Evolutionary conservation across 495 filamentous ascomycete species (phyloP), one percentile per base, ranked within the genome.

Genomic region (Emericellopsis terricola): DNA sequence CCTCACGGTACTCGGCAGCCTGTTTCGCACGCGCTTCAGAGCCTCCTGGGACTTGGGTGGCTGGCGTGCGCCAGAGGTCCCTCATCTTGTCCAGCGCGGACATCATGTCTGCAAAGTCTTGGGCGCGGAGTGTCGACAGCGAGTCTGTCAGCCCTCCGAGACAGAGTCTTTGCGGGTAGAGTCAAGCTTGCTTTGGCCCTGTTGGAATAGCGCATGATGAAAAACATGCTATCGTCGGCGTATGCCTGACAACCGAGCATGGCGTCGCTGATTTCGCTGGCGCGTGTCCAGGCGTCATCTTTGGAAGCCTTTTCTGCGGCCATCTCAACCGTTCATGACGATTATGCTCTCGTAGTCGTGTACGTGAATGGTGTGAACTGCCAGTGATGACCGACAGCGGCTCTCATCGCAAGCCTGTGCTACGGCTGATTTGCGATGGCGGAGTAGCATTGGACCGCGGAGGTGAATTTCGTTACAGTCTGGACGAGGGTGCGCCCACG

Each of bases 141-240:
- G 23, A 26, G 6, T 26, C 23, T 11, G n/a, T n/a, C n/a, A n/a
- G n/a, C n/a, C n/a, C n/a, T n/a, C n/a, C n/a, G n/a, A n/a, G n/a
- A n/a, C n/a, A n/a, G n/a, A n/a, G n/a, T n/a, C n/a, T n/a, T n/a
- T n/a, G n/a, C 23, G 23, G 11, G 23, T 26, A 26, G 6, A 11
- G 6, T 6, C 23, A 26, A 26, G 11, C 33, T 10, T 28, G 27
- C 33, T 15, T 28, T 21, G 10, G 33, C 33, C 33, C 6, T 16
- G 10, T n/a, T 3, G 2, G 19, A 19, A n/a, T 27, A 35, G 11
- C 33, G 33, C 33, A 35, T 14, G 15, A 35, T 35, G 33, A 35
- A 35, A 21, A 35, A 23, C 33, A 35, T 35, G 17, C 17, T 35
- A 21, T 35, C 33, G 21, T 35, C 33, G 13, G 33, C 33, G 33